Evolutionary conservation across 495 filamentous ascomycete species (phyloP), one percentile per base, ranked within the genome.

Genomic region (Daldinia vernicosa): DNA sequence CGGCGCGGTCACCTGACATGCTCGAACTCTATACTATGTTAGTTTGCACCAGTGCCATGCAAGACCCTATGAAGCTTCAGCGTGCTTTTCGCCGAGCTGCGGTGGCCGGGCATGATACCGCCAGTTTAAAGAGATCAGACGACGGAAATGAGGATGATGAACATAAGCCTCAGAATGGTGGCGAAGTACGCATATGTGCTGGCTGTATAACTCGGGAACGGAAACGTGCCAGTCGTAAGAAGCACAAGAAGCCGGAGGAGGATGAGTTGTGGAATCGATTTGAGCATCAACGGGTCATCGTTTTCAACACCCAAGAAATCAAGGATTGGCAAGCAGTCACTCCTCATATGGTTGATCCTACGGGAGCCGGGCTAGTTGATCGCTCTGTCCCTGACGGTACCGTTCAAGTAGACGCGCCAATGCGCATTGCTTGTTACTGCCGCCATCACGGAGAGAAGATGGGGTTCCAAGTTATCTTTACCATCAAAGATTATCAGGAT

Each of bases 371-470:
- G 19, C 47, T 58, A 14, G 59, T 63, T 52, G 75, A 77, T 32
- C 79, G 81, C 28, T 75, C 78, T 1, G 76, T 87, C 4, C 89
- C 89, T 11, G 80, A 84, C 7, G 89, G 87, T 35, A 86, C 89
- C 19, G 89, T 90, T 81, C 89, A 92, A 74, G 88, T 96, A 22
- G 88, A 93, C 70, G 85, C 90, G 7, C 93, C 93, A 6, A 97
- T 98, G 93, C 88, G 95, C n/a, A 97, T 98, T 72, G 92, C 94
- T 4, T 98, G 95, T 78, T 98, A 98, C 80, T 97, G 95, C 79
- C 89, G 95, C 3, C 95, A 98, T 76, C 95, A 98, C 64, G 86
- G 88, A 39, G 95, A 98, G 80, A 97, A 97, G 76, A 80, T 89
- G 60, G 95, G 95, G 2, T 98, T 97, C 72, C 91, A 92, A 74